phyloP scores from a whole-genome alignment of 306 rosid species.

The Vigna radiata region DNA sequence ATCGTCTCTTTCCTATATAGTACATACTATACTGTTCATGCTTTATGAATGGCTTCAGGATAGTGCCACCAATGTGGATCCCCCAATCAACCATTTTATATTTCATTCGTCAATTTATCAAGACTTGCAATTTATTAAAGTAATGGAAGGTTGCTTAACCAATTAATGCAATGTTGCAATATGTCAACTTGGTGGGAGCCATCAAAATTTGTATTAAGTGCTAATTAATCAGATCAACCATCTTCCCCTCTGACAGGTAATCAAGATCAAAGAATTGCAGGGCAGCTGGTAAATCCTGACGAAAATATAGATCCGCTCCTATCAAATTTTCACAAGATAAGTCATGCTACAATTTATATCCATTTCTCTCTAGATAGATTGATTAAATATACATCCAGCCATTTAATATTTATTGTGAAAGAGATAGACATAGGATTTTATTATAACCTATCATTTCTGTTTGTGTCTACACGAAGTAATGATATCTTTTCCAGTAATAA shows the following conservation, averaged over 20 bases:
- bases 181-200: slow-evolving; percentile 57
- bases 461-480: not conserved
- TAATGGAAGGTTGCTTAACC: slow-evolving; percentile 17
- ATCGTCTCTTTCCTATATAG: slow-evolving; percentile 20
- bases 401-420: not conserved
- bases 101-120: slow-evolving; percentile 45
- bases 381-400: not conserved
- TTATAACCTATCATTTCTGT: not conserved
- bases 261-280: slow-evolving; percentile 39
- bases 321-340: not conserved
- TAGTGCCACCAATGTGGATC: slow-evolving; percentile 53
- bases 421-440: not conserved
- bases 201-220: slow-evolving; percentile 47
- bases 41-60: slow-evolving; percentile 45
- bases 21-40: slow-evolving; percentile 37
- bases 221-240: slow-evolving; percentile 39
- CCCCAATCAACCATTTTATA: slow-evolving; percentile 49
- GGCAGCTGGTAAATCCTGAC: slow-evolving; percentile 43
- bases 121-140: slow-evolving; percentile 19
- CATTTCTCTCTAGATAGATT: not conserved
- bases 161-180: slow-evolving; percentile 42
- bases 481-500: slow-evolving; percentile 14
- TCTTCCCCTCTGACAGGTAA: slow-evolving; percentile 40
- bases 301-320: not conserved
- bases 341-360: not conserved